Conservation (phyloP, 1,284 basidiomycete genomes). For the Irpex sp. region DNA sequence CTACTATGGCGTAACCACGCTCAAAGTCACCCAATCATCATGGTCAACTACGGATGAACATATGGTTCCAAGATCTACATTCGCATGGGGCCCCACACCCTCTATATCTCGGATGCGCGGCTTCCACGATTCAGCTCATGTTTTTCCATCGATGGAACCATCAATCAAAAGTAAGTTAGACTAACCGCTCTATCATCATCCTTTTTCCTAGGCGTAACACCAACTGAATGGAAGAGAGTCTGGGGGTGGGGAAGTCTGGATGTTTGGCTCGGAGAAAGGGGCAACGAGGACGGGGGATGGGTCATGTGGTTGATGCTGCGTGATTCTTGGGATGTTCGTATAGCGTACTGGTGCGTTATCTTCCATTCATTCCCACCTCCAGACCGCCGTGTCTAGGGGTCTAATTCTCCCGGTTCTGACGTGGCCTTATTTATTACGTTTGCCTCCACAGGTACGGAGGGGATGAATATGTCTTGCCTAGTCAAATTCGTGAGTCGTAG, state of each 20-base stretch:
- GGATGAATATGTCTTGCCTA: background rate
- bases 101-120: background rate
- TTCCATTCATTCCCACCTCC: background rate
- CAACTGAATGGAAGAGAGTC: background rate
- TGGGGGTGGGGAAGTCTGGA: background rate
- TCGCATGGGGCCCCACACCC: background rate
- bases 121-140: background rate
- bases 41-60: background rate
- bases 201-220: background rate
- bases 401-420: background rate
- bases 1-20: too few species aligned
- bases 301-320: background rate
- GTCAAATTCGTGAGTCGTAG: background rate
- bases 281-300: background rate
- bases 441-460: background rate
- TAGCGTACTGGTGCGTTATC: background rate
- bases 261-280: too few species aligned
- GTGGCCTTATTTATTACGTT: background rate
- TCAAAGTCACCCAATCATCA: background rate
- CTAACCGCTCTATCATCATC: background rate
- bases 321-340: background rate
- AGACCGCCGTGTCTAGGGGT: background rate
- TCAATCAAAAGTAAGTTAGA: background rate
- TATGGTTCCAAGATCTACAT: background rate
- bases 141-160: background rate